Evolutionary conservation across 1,139 yeast species (phyloP), one percentile per base, ranked within the genome.

Genomic region (Ogataea hybrid): DNA sequence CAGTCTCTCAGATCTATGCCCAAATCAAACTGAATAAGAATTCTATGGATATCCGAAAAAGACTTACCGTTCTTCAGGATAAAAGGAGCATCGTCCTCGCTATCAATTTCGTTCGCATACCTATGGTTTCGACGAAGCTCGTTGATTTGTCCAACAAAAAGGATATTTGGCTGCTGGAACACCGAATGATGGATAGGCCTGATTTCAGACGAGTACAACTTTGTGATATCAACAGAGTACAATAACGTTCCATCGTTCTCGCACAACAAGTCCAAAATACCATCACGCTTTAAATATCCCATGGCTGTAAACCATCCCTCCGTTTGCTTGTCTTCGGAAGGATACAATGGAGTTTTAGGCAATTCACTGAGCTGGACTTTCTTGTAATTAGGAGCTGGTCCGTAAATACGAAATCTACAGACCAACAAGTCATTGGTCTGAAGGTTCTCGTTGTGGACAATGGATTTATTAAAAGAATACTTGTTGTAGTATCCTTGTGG

Each of bases 1-100:
- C 96, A 88, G 59, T 85, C 94, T 53, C 84, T 94, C 41, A 83
- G 70, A 60, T 86, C 95, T 27, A 80, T 78, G 51, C 79, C 79
- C 31, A 81, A 67, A 1, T 85, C 83, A 51, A 87, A 86, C 52
- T 79, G 80, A 39, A 84, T 68, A 25, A 81, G 63, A 2, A 82
- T 65, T 44, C 75, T 15, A 69, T 46, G 53, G 50, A 8, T 49
- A 37, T 7, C 51, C 47, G 46, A 27, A 20, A 43, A 36, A 15
- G 41, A 41, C 17, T 59, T 51, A 66, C 37, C 38, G 25, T 37
- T 31, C 10, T 35, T 29, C 11, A 38, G 12, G 28, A 50, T 39
- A 17, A 40, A 31, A 11, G 35, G 27, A 14, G 34, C 37, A 3
- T 25, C 25, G 14, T 38, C 42, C 8, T 46, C 43, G 22, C 37